Percentiles rank a stretch among this genome's conserved stretches.
These are phyloP conservation scores for Apophysomyces ossiformis DNA, from an alignment of 371 early-diverging fungal species.

Conservation along the genomic window DNA sequence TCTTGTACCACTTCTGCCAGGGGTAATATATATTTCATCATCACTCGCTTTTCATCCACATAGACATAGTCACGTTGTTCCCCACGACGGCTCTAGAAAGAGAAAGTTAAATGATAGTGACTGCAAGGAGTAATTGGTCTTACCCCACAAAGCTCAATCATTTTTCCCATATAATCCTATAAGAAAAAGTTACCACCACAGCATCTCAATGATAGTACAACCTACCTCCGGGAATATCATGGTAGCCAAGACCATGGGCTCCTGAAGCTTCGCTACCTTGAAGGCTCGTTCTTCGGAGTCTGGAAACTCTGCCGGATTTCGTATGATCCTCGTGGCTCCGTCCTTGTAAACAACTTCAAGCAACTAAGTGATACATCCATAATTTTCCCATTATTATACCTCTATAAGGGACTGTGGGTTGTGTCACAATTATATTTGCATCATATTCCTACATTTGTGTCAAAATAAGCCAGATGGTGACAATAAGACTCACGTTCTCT, in stretches of 20 bases:
- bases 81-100: constrained; percentile 69
- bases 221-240: constrained; percentile 85
- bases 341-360: constrained; percentile 57
- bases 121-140: constrained; percentile 12
- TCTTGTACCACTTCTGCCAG: constrained; percentile 92
- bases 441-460: constrained; percentile 75
- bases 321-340: constrained; percentile 63
- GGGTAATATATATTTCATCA: constrained; percentile 89
- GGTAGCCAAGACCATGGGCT: constrained; percentile 94
- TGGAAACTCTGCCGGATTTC: constrained; percentile 94
- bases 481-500: constrained; percentile 68
- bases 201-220: neutral
- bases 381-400: constrained; percentile 28
- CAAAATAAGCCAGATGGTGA: neutral
- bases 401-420: constrained; percentile 93
- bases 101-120: neutral
- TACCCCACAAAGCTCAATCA: constrained; percentile 92
- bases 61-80: constrained; percentile 85
- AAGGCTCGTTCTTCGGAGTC: constrained; percentile 69
- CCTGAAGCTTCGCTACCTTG: constrained; percentile 74
- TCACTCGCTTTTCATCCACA: constrained; percentile 85
- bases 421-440: constrained; percentile 88
- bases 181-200: neutral
- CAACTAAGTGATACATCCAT: neutral
- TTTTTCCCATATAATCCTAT: constrained; percentile 82